phyloP scores from a whole-genome alignment of 2,329 filamentous ascomycete genomes.

The Colletotrichum sp. region DNA sequence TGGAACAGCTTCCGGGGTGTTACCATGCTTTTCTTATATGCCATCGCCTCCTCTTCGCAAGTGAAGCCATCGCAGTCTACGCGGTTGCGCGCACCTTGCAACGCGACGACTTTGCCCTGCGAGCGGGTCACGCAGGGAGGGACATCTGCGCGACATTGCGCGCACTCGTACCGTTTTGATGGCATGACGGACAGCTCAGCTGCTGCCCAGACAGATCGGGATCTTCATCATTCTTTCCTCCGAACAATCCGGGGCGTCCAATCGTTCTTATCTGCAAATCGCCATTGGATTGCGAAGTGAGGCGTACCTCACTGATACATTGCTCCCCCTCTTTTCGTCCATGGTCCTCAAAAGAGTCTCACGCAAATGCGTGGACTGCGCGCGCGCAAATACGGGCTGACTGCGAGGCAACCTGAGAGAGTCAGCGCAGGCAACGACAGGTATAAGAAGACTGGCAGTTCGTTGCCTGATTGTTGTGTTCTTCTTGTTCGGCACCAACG shows the following conservation, averaged over 20 bases:
- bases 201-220: not conserved
- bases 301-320: not conserved
- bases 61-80: not conserved
- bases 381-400: not conserved
- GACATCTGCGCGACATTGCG: constrained; percentile 14
- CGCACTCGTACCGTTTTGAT: not conserved
- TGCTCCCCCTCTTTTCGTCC: not conserved
- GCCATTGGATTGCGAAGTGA: not conserved
- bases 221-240: not conserved
- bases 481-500: not conserved
- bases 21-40: not conserved
- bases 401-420: not conserved
- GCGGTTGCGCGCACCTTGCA: not conserved
- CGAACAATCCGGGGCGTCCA: not conserved
- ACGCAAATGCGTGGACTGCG: constrained; percentile 10
- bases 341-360: not conserved
- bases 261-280: not conserved
- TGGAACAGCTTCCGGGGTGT: not conserved
- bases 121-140: not conserved
- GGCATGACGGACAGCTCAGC: constrained; percentile 17
- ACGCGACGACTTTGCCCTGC: not conserved
- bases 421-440: not conserved
- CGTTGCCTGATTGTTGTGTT: not conserved
- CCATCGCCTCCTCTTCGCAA: not conserved
- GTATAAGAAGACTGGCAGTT: not conserved